Conservation (phyloP, 2,329 filamentous ascomycete species). For the Cladosporium austrohemisphaericum region DNA sequence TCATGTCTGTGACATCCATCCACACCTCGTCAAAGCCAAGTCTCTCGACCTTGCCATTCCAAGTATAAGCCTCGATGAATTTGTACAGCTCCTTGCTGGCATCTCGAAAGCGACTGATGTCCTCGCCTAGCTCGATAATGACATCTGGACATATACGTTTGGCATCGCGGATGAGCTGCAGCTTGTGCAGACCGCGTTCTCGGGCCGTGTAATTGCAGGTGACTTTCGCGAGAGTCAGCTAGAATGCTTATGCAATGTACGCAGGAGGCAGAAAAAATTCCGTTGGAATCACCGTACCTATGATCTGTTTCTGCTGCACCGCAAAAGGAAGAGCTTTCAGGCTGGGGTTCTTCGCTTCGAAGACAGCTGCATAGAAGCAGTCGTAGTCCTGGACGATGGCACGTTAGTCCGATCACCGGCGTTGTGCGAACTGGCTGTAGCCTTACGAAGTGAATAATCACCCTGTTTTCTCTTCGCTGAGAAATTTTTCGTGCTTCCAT, state of each 20-base stretch:
- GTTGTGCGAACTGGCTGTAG: not conserved
- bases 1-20: constrained; percentile 78
- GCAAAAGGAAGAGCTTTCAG: constrained; percentile 73
- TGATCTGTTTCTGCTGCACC: constrained; percentile 87
- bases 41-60: constrained; percentile 73
- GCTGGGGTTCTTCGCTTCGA: constrained; percentile 73
- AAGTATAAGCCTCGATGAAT: constrained; percentile 69
- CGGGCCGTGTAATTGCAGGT: constrained; percentile 94
- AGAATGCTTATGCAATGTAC: constrained; percentile 34
- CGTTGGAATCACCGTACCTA: constrained; percentile 1
- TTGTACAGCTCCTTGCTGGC: constrained; percentile 75
- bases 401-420: not conserved
- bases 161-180: constrained; percentile 81
- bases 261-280: too few relatives aligned
- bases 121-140: constrained; percentile 81
- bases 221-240: constrained; percentile 42
- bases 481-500: constrained; percentile 26
- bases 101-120: constrained; percentile 79
- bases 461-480: constrained; percentile 56
- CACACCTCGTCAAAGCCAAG: constrained; percentile 90
- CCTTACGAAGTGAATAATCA: constrained; percentile 78
- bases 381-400: constrained; percentile 63
- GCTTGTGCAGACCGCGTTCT: constrained; percentile 65
- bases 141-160: constrained; percentile 76
- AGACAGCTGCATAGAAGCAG: constrained; percentile 91